A percentile compares a stretch with the other conserved stretches of the same genome.
Evolutionary conservation across 208 protist species (phyloP).

Genomic region (Borovskyia barvae): DNA sequence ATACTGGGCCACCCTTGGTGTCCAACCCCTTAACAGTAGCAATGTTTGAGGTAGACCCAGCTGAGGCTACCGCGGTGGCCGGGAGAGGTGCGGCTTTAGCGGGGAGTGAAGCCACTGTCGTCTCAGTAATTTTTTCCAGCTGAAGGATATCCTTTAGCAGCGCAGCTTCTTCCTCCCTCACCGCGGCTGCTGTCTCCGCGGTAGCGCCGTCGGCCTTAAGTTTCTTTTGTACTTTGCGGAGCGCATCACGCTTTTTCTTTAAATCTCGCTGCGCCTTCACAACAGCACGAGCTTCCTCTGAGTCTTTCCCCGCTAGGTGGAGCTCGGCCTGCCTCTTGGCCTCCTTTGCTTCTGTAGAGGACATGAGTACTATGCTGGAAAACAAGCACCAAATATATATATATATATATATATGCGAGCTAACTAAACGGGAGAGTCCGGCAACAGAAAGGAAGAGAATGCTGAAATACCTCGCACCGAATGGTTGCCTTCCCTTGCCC

Average conservation of each 20-base stretch:
- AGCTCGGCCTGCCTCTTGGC: conserved; percentile 24
- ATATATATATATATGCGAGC: no score
- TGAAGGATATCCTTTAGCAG: conserved; percentile 19
- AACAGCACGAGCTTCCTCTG: conserved; percentile 28
- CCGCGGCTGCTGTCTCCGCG: conserved; percentile 19
- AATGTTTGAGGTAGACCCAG: not conserved
- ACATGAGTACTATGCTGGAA: no score
- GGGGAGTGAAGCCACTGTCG: not conserved
- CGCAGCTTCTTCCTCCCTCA: conserved; percentile 33
- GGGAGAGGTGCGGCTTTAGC: not conserved
- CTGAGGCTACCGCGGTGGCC: conserved; percentile 8
- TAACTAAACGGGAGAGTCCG: no score
- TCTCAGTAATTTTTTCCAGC: conserved; percentile 6
- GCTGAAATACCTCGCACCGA: no score
- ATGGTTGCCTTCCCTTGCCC: no score
- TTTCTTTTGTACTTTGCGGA: conserved; percentile 52
- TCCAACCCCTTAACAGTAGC: not conserved
- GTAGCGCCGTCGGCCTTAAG: conserved; percentile 32
- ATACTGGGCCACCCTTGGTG: not conserved
- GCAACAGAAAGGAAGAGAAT: no score
- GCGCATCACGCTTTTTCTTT: conserved; percentile 56
- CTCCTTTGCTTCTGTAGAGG: conserved; percentile 17
- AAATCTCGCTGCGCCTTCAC: conserved; percentile 58
- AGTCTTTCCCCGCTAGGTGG: conserved; percentile 32
- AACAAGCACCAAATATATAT: no score